Evolutionary conservation across 176 grass and related monocot genomes (phyloP).

Genomic region (Triticum turgidum): DNA sequence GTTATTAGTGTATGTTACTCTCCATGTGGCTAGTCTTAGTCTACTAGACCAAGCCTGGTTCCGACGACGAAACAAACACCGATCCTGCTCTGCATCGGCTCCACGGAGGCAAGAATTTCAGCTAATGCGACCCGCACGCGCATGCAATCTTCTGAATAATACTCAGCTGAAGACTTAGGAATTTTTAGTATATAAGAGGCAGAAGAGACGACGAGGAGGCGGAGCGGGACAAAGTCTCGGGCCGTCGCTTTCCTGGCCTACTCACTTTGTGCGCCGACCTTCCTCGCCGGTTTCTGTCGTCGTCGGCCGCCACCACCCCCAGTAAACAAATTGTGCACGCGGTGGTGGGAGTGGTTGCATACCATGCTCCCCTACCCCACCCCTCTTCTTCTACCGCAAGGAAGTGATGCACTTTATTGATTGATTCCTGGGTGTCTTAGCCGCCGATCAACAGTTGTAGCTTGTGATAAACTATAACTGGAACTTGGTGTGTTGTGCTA

Average conservation of each 20-base stretch:
- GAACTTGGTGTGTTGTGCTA: no score
- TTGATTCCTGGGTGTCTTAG: no score
- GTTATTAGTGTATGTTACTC: no score
- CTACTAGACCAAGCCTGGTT: not conserved
- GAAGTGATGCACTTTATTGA: not conserved
- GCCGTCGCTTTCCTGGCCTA: conserved; percentile 44
- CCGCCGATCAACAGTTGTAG: no score
- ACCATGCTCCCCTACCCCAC: not conserved
- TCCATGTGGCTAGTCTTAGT: no score
- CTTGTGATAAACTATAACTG: no score
- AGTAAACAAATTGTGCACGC: conserved; percentile 5
- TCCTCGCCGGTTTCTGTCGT: conserved; percentile 49
- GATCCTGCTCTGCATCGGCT: conserved; percentile 17
- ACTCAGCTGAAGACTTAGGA: not conserved
- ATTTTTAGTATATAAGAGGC: not conserved
- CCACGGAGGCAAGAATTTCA: not conserved
- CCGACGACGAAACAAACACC: not conserved
- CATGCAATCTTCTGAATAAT: not conserved
- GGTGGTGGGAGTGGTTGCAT: not conserved
- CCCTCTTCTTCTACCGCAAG: conserved; percentile 29
- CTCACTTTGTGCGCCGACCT: conserved; percentile 40
- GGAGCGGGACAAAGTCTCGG: not conserved
- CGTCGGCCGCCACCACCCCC: conserved; percentile 34
- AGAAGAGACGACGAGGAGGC: no score
- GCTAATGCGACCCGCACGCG: not conserved